Base-by-base conservation (phyloP, 345 rosid genomes). In the Gossypium rotundifolium region DNA sequence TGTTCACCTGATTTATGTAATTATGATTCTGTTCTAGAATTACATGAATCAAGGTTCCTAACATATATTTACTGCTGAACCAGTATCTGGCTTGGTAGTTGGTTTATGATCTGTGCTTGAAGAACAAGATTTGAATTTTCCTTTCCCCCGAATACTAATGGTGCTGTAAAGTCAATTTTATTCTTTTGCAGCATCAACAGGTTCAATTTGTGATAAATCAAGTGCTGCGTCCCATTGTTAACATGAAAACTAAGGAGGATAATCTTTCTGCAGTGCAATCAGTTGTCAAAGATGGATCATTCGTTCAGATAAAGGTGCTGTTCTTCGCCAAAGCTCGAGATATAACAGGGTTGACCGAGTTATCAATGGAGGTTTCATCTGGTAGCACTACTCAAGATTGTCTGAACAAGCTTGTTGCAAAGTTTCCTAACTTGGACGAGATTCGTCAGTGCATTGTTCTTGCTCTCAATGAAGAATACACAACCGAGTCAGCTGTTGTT, bases 301-400 rank as follows among this genome's bases (percentile, higher is more conserved):
- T 69, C 4, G 79, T 93, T 3, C 45, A 76, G 63, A 80, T 91
- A 77, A 93, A 87, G 82, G 96, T 93, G 48, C 75, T 95, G 75
- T 88, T 95, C 79, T 95, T 93, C 10, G 97, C 97, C 1, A 84
- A 93, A 81, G 96, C 98, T 53, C 93, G 97, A 12, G 98, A 91
- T 73, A 73, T 95, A 68, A 87, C 96, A 1, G 91, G 97, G 3
- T 65, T 88, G 54, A 54, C 85, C 4, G 97, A 89, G 52, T 53
- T 85, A 77, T 77, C 71, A 4, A 46, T 95, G 22, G 85, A 83
- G 77, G 84, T 95, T 23, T 76, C 92, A 11, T 71, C 82, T 0
- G 94, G 96, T 57, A 87, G 94, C 68, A 95, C 94, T 0, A 73
- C 96, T 5, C 65, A 72, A 38, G 89, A 88, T 65, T 95, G 99